phyloP scores from a whole-genome alignment of 805 yeast species.

The Candida ovalis region DNA sequence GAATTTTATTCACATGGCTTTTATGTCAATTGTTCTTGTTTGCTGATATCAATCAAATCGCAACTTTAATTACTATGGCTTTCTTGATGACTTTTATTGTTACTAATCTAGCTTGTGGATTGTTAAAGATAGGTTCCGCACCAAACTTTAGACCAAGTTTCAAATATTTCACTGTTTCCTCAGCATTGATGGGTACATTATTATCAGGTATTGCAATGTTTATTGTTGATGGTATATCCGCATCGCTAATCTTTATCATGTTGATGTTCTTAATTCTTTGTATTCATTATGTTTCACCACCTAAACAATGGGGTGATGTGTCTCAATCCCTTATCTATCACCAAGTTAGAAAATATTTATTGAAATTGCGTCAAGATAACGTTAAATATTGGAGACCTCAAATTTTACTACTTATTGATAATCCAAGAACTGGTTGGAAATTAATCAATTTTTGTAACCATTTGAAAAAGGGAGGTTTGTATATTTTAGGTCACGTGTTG shows the following conservation, averaged over 20 bases:
- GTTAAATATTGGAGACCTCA: conserved; percentile 99
- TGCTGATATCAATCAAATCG: conserved; percentile 90
- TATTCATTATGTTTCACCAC: conserved; percentile 90
- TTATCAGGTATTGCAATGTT: conserved; percentile 83
- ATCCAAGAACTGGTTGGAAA: conserved; percentile 90
- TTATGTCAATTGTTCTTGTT: conserved; percentile 81
- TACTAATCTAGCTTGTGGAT: conserved; percentile 88
- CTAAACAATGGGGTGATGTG: conserved; percentile 97
- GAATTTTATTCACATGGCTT: conserved; percentile 73
- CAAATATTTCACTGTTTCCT: conserved; percentile 73
- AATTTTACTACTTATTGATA: conserved; percentile 79
- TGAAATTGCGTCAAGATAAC: conserved; percentile 82
- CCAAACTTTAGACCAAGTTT: conserved; percentile 99
- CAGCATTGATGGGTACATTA: conserved; percentile 75
- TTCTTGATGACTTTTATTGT: conserved; percentile 94
- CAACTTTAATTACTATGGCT: conserved; percentile 95
- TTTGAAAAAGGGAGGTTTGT: conserved; percentile 91
- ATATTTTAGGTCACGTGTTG: conserved; percentile 88
- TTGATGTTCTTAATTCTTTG: conserved; percentile 63
- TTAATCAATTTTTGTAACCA: conserved; percentile 90
- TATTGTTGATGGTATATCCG: conserved; percentile 88
- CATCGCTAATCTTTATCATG: conserved; percentile 67
- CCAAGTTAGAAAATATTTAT: conserved; percentile 87
- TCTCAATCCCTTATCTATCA: conserved; percentile 94
- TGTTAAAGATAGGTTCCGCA: conserved; percentile 84